Base-by-base conservation (phyloP, 805 yeast species). In the Tetrapisispora taiwanensis region DNA sequence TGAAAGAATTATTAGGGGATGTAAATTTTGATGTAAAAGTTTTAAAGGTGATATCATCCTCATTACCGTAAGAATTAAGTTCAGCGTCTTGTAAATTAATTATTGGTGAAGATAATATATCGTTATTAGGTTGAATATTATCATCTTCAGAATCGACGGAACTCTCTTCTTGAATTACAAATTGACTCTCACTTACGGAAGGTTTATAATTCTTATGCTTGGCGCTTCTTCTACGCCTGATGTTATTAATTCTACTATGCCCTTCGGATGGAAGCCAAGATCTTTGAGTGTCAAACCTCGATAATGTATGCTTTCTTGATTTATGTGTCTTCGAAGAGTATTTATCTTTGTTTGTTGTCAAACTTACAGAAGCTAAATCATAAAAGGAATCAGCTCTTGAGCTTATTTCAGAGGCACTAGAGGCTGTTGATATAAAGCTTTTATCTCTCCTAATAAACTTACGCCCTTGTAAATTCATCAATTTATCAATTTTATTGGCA, bases 341-440 rank as follows among this genome's bases (percentile, higher is more conserved):
- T 27, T 32, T 31, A 4, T 38, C 44, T 35, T 41, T 45, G 10
- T 17, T 46, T 38, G 43, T 44, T 4, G 61, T 56, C 15, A 59
- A 48, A 7, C 64, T 55, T 1, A 67, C 55, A 0, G 68, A 60
- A 1, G 70, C 62, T 7, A 63, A 55, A 46, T 69, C 73, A 45
- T 68, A 67, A 30, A 67, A 56, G 4, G 73, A 69, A 35, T 63
- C 68, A 19, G 66, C 59, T 30, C 68, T 54, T 1, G 72, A 68
- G 31, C 71, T 66, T 39, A 60, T 52, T 33, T 68, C 72, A 7
- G 71, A 66, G 0, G 61, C 51, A 45, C 68, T 65, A 1, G 72
- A 67, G 18, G 66, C 59, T 28, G 65, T 65, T 0, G 71, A 67
- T 32, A 65, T 57, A 14, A 66, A 46, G 42, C 70, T 66, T 41